phyloP scores from a whole-genome alignment of 2,329 filamentous ascomycete species.

The Alternaria conjuncta region DNA sequence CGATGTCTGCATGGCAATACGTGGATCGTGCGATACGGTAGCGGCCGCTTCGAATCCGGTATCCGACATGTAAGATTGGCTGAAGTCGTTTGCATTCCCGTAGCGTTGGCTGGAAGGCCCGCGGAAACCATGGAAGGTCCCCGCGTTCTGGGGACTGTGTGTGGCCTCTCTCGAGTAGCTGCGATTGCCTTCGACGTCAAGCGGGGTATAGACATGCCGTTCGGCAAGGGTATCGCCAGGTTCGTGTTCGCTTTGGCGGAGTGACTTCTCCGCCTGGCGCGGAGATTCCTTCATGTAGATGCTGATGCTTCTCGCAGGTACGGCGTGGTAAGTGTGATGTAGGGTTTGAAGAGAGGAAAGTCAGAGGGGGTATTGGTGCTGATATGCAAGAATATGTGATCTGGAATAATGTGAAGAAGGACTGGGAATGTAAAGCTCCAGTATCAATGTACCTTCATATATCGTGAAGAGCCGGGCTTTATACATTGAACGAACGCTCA shows the following conservation, averaged over 20 bases:
- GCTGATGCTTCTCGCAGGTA: background rate
- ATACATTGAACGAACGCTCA: conserved; percentile 14
- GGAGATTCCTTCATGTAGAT: conserved; percentile 21
- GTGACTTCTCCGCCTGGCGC: conserved; percentile 3
- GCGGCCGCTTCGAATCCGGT: conserved; percentile 9
- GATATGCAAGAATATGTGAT: background rate
- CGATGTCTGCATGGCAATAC: background rate
- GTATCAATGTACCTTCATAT: background rate
- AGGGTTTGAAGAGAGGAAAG: conserved; percentile 1
- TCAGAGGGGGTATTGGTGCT: background rate
- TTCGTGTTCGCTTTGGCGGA: background rate
- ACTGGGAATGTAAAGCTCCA: background rate
- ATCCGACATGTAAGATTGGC: conserved; percentile 15
- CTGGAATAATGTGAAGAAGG: conserved; percentile 13
- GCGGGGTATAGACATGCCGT: background rate
- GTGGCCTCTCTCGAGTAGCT: conserved; percentile 6
- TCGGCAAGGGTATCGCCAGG: background rate
- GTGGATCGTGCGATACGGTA: conserved; percentile 7
- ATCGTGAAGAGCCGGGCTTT: conserved; percentile 13
- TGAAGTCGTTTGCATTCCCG: conserved; percentile 22
- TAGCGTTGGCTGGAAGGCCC: background rate
- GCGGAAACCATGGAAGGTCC: conserved; percentile 6
- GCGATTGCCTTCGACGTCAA: background rate
- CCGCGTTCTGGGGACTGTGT: background rate
- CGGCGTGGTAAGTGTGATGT: background rate